Evolutionary conservation across 768 basidiomycete species (phyloP), one percentile per base, ranked within the genome.

Genomic region (Suillus lakei): DNA sequence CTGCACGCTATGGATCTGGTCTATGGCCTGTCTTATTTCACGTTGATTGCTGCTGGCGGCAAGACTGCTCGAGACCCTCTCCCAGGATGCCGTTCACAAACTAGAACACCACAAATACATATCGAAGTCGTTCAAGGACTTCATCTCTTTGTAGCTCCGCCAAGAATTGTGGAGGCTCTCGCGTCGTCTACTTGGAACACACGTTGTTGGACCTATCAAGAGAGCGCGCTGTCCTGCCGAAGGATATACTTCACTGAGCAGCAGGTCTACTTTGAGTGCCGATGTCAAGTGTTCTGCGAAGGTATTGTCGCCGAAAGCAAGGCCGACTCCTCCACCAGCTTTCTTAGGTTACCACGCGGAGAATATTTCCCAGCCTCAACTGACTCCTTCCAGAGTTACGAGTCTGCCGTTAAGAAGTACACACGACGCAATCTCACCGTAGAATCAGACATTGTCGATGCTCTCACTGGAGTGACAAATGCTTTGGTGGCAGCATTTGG

Each of bases 151-250:
- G 55, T 69, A 32, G 66, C 67, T 10, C 67, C 67, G 21, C 73
- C 72, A 21, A 28, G 66, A 12, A 62, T 59, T 2, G 2, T 1
- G 3, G 64, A 66, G n/a, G 63, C 41, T 18, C 28, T 64, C 6
- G 21, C 10, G 7, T 61, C 63, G 4, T 65, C 71, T 10, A 12
- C 46, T 13, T 74, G 73, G 72, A 32, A 55, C 13, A 70, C 64
- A 15, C 65, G 72, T 15, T 71, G 69, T 16, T 73, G 72, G 72
- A 73, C 73, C 1, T 72, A 64, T 39, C 72, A 74, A 46, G 72
- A 73, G 30, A 34, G 18, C 0, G 3, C 66, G 5, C 66, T 74
- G 23, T 73, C 72, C 13, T 65, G 63, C 21, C 69, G 72, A 4
- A 69, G 73, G 1, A 15, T 72, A n/a, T 70, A 51, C 51, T 72